Evolutionary conservation across 2,329 filamentous ascomycete genomes (phyloP).

Genomic region (Mycosphaerella arachidis): DNA sequence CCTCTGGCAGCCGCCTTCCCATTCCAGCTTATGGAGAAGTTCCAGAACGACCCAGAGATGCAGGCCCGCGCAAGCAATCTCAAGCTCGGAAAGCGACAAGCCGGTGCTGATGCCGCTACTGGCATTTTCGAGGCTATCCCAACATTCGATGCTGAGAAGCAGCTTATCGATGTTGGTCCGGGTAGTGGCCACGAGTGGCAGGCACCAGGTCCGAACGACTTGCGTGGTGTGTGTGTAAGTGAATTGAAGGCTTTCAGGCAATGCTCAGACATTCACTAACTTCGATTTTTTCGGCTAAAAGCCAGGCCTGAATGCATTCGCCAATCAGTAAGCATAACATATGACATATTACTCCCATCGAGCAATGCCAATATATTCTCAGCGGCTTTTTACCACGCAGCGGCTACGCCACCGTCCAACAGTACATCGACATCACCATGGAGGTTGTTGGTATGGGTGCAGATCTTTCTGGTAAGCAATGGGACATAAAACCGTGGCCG

Average conservation of each 20-base stretch:
- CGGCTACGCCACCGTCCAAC: constrained; percentile 29
- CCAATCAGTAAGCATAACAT: constrained; percentile 17
- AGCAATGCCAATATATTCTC: neutral
- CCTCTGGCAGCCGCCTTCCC: constrained; percentile 16
- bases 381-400: constrained; percentile 25
- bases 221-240: constrained; percentile 33
- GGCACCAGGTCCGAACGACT: constrained; percentile 27
- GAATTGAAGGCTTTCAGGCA: too few relatives aligned
- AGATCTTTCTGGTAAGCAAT: constrained; percentile 19
- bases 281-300: too few relatives aligned
- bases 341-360: neutral
- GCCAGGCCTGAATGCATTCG: constrained; percentile 28
- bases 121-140: constrained; percentile 25
- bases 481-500: constrained; percentile 16
- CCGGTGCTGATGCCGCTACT: constrained; percentile 21
- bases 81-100: constrained; percentile 18
- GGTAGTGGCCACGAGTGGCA: constrained; percentile 27
- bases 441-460: constrained; percentile 34
- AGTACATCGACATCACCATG: constrained; percentile 28
- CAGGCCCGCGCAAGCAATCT: constrained; percentile 9
- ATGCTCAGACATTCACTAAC: too few relatives aligned
- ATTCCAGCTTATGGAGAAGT: constrained; percentile 8
- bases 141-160: constrained; percentile 28
- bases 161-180: constrained; percentile 24
- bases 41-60: constrained; percentile 14